These are phyloP conservation scores for Pseudogymnoascus sp. DNA, from an alignment of 2,329 filamentous ascomycete species.

Conservation along the genomic window DNA sequence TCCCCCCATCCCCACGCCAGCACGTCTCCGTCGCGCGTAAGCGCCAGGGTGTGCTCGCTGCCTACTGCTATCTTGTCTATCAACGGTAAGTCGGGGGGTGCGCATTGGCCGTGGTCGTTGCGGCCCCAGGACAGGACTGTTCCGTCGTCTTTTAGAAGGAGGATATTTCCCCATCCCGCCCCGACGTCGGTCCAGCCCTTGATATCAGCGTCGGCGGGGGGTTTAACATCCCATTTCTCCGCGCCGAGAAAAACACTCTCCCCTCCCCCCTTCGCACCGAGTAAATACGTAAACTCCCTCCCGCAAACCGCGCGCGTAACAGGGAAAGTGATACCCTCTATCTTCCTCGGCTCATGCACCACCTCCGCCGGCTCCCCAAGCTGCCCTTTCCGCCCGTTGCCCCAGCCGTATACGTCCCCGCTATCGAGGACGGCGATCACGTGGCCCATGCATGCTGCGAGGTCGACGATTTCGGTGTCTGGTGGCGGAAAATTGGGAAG, in stretches of 20 bases:
- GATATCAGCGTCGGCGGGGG: constrained; percentile 46
- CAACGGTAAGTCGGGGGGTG: constrained; percentile 52
- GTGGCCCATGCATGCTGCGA: constrained; percentile 73
- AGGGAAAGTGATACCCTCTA: constrained; percentile 53
- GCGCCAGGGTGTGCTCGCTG: constrained; percentile 80
- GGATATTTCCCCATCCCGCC: constrained; percentile 78
- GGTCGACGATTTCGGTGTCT: constrained; percentile 50
- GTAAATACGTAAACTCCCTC: constrained; percentile 75
- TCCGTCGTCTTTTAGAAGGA: constrained; percentile 57
- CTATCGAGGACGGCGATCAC: constrained; percentile 64
- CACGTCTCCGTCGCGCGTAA: constrained; percentile 59
- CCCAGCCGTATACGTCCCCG: constrained; percentile 82
- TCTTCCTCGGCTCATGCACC: constrained; percentile 52
- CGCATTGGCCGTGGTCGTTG: constrained; percentile 76
- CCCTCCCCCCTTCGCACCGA: constrained; percentile 47
- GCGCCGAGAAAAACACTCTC: constrained; percentile 62
- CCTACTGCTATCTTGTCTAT: constrained; percentile 66
- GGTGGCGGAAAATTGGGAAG: constrained; percentile 59
- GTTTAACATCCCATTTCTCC: constrained; percentile 63
- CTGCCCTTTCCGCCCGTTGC: constrained; percentile 78
- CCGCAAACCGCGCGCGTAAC: constrained; percentile 67
- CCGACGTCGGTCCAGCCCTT: constrained; percentile 59
- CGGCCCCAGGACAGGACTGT: constrained; percentile 69
- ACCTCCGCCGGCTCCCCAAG: constrained; percentile 54
- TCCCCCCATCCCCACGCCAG: constrained; percentile 95